Percentiles rank a stretch among this genome's conserved stretches.
phyloP scores from a whole-genome alignment of 2,329 filamentous ascomycete genomes.

The Aspergillus brunneoviolaceus region DNA sequence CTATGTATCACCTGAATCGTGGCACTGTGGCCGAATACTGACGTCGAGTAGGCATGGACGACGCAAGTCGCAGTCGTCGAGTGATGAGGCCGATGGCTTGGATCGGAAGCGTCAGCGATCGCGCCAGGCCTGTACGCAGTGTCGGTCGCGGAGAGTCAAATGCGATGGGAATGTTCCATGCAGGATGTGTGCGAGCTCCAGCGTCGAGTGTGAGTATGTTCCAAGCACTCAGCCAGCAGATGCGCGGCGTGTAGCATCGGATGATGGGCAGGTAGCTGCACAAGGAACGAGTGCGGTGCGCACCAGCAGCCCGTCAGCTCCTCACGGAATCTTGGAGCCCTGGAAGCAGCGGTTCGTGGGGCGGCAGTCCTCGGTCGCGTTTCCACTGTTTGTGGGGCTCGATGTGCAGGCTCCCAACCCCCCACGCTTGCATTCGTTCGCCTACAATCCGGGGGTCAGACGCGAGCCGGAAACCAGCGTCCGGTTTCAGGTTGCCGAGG shows the following conservation, averaged over 20 bases:
- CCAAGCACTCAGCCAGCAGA: background rate
- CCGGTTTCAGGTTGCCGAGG: constrained; percentile 21
- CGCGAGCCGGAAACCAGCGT: constrained; percentile 26
- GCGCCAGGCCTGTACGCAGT: background rate
- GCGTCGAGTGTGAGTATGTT: background rate
- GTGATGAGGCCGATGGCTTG: background rate
- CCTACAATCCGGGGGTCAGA: constrained; percentile 35
- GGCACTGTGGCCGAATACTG: background rate
- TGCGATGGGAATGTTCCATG: background rate
- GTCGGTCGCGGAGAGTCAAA: background rate
- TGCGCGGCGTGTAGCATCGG: background rate
- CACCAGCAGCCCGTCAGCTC: background rate
- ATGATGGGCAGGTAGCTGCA: background rate
- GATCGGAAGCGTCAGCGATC: background rate
- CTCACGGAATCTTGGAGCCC: constrained; percentile 29
- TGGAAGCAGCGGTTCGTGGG: constrained; percentile 33
- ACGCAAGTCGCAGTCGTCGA: background rate
- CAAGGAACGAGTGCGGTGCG: background rate
- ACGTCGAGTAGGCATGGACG: background rate
- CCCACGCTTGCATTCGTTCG: constrained; percentile 40
- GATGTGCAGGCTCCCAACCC: constrained; percentile 32
- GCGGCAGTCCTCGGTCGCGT: constrained; percentile 33
- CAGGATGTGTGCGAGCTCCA: background rate
- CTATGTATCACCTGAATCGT: background rate
- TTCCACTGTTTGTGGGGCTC: constrained; percentile 33